phyloP scores from a whole-genome alignment of 2,329 filamentous ascomycete genomes.

The Leptographium procerum region DNA sequence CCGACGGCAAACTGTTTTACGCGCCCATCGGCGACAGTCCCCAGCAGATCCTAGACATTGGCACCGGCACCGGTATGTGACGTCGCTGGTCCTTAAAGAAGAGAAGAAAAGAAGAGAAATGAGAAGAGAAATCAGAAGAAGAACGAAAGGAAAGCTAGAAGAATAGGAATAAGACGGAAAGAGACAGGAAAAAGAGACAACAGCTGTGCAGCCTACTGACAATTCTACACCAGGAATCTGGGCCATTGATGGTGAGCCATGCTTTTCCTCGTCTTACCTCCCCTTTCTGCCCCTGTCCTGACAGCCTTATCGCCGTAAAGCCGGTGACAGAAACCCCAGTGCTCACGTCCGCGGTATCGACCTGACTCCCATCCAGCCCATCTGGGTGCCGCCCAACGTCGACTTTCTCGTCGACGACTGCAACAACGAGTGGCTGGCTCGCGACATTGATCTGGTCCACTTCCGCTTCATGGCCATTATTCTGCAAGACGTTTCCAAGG shows the following conservation, averaged over 20 bases:
- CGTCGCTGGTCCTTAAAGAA: too few species aligned
- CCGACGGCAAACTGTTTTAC: slow-evolving; percentile 29
- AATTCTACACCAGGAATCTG: slow-evolving; percentile 1
- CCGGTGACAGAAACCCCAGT: slow-evolving; percentile 6
- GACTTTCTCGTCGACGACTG: slow-evolving; percentile 60
- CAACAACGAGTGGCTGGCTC: slow-evolving; percentile 1
- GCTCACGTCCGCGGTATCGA: slow-evolving; percentile 21
- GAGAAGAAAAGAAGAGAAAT: too few species aligned
- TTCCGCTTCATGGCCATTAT: slow-evolving; percentile 35
- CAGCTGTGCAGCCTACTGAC: neutral
- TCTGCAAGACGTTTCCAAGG: slow-evolving; percentile 37
- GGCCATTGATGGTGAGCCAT: slow-evolving; percentile 23
- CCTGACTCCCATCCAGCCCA: slow-evolving; percentile 34
- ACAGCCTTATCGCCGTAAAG: neutral
- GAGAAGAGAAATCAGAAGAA: too few species aligned
- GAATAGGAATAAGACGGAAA: too few species aligned
- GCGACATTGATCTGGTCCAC: slow-evolving; percentile 39
- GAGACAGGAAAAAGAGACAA: too few species aligned
- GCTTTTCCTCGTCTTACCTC: slow-evolving; percentile 6
- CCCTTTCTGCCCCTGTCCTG: neutral
- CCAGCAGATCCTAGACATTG: slow-evolving; percentile 8
- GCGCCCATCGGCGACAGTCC: slow-evolving; percentile 25
- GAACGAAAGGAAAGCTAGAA: too few species aligned
- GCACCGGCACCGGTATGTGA: slow-evolving; percentile 6
- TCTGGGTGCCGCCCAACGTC: slow-evolving; percentile 57